phyloP scores from a whole-genome alignment of 352 stramenopile species.

The Globisporangium apiculatum region DNA sequence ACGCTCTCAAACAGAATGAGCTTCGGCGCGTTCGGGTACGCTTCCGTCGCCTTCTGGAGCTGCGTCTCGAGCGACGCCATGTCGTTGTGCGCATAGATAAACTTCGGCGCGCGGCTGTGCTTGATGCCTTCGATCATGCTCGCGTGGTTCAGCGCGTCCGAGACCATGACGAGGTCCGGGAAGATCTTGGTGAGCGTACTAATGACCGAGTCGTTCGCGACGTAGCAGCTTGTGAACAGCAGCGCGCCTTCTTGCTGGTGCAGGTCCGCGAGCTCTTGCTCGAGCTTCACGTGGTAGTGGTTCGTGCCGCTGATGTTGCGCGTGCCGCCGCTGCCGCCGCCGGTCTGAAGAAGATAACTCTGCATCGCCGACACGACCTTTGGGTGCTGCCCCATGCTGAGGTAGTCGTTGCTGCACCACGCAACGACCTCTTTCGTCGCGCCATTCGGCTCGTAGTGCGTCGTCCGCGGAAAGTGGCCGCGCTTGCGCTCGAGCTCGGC shows the following conservation, averaged over 20 bases:
- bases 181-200: constrained; percentile 88
- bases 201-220: constrained; percentile 89
- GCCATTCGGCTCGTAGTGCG: constrained; percentile 60
- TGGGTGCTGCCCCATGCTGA: constrained; percentile 88
- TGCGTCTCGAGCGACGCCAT: constrained; percentile 72
- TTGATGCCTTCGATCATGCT: constrained; percentile 86
- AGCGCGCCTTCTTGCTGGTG: constrained; percentile 83
- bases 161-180: constrained; percentile 86
- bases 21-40: constrained; percentile 69
- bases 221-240: constrained; percentile 88
- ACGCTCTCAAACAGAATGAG: constrained; percentile 85
- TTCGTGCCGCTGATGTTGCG: constrained; percentile 90
- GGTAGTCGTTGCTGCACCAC: constrained; percentile 90
- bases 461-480: constrained; percentile 75
- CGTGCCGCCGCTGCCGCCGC: constrained; percentile 77
- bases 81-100: constrained; percentile 86
- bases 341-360: constrained; percentile 71
- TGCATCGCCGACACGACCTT: constrained; percentile 84
- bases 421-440: constrained; percentile 80
- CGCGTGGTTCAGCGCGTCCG: constrained; percentile 88
- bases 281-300: constrained; percentile 87
- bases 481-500: constrained; percentile 83
- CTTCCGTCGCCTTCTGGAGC: constrained; percentile 37
- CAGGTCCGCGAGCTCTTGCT: constrained; percentile 77
- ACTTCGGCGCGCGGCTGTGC: constrained; percentile 70